Evolutionary conservation across 1,139 yeast genomes (phyloP), one percentile per base, ranked within the genome.

Genomic region (Suhomyces bribrorum): DNA sequence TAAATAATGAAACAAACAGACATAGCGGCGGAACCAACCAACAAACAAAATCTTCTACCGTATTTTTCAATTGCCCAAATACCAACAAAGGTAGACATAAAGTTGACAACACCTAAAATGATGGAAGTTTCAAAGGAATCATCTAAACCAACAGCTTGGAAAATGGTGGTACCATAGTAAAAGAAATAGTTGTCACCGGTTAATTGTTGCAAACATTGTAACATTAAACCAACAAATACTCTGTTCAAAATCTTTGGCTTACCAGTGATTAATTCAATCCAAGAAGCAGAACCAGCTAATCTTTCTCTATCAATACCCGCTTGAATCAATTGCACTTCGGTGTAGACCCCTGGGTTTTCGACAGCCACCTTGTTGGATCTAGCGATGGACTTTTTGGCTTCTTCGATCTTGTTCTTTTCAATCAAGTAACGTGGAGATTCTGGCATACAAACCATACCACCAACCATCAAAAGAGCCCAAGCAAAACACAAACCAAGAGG

Each of bases 161-260:
- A 85, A 56, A 84, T 75, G 38, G 85, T 77, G 45, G 90, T 84
- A 62, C 89, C 88, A 52, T 83, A 85, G 71, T 84, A 84, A 75
- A 85, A 84, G 69, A 85, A 83, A 64, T 83, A 85, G 69, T 84
- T 84, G 59, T 81, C 77, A 74, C 92, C 94, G 44, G 88, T 80
- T 51, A 85, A 74, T 65, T 85, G 94, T 67, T 85, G 92, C 53
- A 84, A 64, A 17, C 83, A 72, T 71, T 81, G 85, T 49, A 84
- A 62, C 62, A 79, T 57, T 44, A 81, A 64, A 58, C 94, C 94
- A 56, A 80, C 69, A 16, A 80, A 26, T 15, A 83, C 73, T 68
- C 95, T 75, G 66, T 73, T 75, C 52, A 83, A 69, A 48, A 82
- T 75, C 63, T 73, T 76, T 54, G 87, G 88, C 60, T 79, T 75